Percentiles rank a stretch among this genome's conserved stretches.
phyloP scores from a whole-genome alignment of 768 basidiomycete genomes.

The Rhodotorula sphaerocarpa region DNA sequence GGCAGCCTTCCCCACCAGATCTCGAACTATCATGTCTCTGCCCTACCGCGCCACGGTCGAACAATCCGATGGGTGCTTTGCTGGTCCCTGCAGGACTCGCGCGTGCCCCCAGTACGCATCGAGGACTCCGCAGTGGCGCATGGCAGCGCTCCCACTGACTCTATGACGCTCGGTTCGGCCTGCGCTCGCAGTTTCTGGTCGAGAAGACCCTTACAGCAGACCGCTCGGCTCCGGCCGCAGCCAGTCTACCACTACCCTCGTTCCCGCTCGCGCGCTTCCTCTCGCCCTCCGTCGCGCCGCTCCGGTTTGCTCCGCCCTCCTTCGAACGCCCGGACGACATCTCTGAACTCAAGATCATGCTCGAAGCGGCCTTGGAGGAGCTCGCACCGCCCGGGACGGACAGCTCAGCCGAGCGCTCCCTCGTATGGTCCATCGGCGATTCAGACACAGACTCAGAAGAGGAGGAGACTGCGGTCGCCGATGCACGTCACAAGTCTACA shows the following conservation, averaged over 20 bases:
- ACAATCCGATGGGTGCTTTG: slow-evolving; percentile 87
- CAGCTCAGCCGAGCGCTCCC: too few relatives aligned
- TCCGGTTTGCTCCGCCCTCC: slow-evolving; percentile 36
- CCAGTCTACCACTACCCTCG: not conserved
- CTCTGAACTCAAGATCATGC: not conserved
- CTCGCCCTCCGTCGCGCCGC: not conserved
- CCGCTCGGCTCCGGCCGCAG: not conserved
- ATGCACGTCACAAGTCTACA: too few relatives aligned
- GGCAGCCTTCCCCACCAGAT: slow-evolving; percentile 50
- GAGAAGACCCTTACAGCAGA: not conserved
- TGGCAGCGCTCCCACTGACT: too few relatives aligned
- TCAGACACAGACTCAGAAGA: too few relatives aligned
- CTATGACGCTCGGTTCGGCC: too few relatives aligned
- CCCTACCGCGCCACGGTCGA: slow-evolving; percentile 67
- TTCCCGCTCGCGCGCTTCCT: not conserved
- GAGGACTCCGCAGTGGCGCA: too few relatives aligned
- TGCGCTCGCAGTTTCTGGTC: not conserved
- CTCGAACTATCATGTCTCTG: slow-evolving; percentile 73
- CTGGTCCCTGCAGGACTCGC: slow-evolving; percentile 64
- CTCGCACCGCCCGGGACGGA: too few relatives aligned
- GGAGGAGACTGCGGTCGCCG: too few relatives aligned
- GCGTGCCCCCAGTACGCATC: slow-evolving; percentile 46
- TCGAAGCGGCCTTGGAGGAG: not conserved
- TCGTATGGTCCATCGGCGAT: not conserved
- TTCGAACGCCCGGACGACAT: not conserved